phyloP scores from a whole-genome alignment of 2,329 filamentous ascomycete species.

The Fusarium redolens region DNA sequence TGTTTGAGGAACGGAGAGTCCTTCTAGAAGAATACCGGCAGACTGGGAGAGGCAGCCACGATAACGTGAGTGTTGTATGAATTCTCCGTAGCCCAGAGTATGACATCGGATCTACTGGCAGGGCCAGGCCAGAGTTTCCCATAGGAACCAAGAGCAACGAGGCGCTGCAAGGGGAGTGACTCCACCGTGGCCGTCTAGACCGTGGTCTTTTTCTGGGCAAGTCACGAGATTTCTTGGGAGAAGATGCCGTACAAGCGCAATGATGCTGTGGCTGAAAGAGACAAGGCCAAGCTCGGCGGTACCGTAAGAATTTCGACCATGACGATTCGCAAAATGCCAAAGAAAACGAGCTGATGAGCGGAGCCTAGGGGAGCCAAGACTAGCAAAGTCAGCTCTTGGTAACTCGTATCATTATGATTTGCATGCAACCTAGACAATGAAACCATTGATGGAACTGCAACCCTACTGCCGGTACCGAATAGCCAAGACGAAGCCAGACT shows the following conservation, averaged over 20 bases:
- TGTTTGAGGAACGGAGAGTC: conserved; percentile 28
- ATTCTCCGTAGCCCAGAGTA: conserved; percentile 24
- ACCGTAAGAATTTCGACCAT: conserved; percentile 21
- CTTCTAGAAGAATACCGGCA: conserved; percentile 31
- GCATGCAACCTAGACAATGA: conserved; percentile 24
- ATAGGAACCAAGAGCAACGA: background rate
- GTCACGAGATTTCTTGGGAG: conserved; percentile 25
- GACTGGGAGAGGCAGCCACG: conserved; percentile 13
- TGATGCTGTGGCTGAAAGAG: conserved; percentile 29
- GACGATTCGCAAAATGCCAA: conserved; percentile 2
- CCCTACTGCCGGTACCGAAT: conserved; percentile 2
- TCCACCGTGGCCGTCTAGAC: conserved; percentile 1
- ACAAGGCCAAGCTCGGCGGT: conserved; percentile 16
- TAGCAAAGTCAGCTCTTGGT: background rate
- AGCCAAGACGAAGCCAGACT: background rate
- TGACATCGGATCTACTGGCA: background rate
- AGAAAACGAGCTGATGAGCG: conserved; percentile 22
- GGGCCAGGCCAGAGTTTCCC: background rate
- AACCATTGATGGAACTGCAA: conserved; percentile 16
- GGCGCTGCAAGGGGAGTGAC: conserved; percentile 34
- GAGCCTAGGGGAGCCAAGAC: background rate
- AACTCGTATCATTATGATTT: conserved; percentile 20
- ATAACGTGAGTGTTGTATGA: conserved; percentile 7
- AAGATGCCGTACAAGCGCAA: conserved; percentile 12
- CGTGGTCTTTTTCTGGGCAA: conserved; percentile 27